Conservation (phyloP, 352 stramenopile genomes). For the Phytopythium vexans region DNA sequence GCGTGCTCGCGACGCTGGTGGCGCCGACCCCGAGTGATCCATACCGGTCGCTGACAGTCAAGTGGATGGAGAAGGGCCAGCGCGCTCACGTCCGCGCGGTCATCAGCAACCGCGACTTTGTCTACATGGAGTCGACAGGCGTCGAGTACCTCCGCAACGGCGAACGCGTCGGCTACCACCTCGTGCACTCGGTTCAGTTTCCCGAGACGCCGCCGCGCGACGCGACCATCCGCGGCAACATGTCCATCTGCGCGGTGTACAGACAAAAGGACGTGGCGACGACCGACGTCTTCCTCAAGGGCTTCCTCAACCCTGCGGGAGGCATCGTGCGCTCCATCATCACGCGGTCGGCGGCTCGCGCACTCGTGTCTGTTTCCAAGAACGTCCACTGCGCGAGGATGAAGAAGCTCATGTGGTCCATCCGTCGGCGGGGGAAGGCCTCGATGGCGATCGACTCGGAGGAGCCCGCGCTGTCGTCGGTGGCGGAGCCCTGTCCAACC, state of each 20-base stretch:
- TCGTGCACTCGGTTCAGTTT: constrained; percentile 41
- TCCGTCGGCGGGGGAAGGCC: constrained; percentile 13
- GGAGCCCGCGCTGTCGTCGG: not conserved
- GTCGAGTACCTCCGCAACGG: constrained; percentile 28
- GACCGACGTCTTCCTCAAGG: constrained; percentile 56
- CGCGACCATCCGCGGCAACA: constrained; percentile 37
- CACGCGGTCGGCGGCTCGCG: constrained; percentile 22
- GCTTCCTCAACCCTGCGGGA: constrained; percentile 32
- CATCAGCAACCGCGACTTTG: constrained; percentile 40
- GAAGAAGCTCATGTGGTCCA: constrained; percentile 61
- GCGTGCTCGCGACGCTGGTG: constrained; percentile 34
- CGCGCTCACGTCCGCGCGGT: constrained; percentile 30
- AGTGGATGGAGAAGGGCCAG: constrained; percentile 46
- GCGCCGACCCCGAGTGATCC: constrained; percentile 22
- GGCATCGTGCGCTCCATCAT: constrained; percentile 37
- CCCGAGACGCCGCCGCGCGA: constrained; percentile 35
- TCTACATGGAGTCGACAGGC: constrained; percentile 46
- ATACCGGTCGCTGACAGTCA: constrained; percentile 35
- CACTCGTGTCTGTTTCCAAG: constrained; percentile 28
- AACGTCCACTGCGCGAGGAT: constrained; percentile 49
- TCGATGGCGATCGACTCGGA: not conserved
- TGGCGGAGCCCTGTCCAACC: constrained; percentile 2
- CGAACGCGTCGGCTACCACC: constrained; percentile 40
- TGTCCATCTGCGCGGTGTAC: constrained; percentile 57
- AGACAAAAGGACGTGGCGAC: constrained; percentile 38